Evolutionary conservation across 1,284 basidiomycete species (phyloP), one percentile per base, ranked within the genome.

Genomic region (Vanrija humicola): DNA sequence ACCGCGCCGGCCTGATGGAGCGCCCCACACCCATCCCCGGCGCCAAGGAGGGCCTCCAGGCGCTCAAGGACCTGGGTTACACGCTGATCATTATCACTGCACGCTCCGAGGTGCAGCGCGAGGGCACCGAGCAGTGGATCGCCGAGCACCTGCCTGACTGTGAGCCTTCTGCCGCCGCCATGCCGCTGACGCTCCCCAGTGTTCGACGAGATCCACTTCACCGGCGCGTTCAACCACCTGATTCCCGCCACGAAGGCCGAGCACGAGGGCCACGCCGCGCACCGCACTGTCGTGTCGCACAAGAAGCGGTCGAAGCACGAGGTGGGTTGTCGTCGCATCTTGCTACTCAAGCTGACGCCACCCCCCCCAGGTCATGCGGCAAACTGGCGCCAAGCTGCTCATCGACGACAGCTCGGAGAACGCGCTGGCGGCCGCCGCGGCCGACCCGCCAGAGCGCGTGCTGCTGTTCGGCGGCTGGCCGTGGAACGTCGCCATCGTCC

Each of bases 401-500:
- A 84, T 90, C 55, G 88, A 90, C 75, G 88, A 90, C 75, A 88
- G 86, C 4, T 70, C 84, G 38, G 88, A 90, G 73, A 89, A 90
- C 70, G 86, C 86, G 16, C 64, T 87, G 14, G 80, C 84, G 53
- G 84, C 84, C 56, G 79, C 80, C 0, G 77, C 52, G 9, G 68
- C 66, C 8, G 48, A 61, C 7, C 69, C 75, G 16, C 77, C 77
- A 1, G 72, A 82, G 15, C 82, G 79, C 3, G 84, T 86, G n/a
- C 75, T 90, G 38, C 79, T 90, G 6, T 89, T 89, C 63, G 88
- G 88, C n/a, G 75, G 82, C 46, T 88, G 89, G 64, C 79, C 82
- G 50, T 90, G 88, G 88, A 89, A 88, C 72, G 78, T 66, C 77
- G 66, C 80, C 82, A 55, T 63, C 78, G 46, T 56, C 25, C 51